Evolutionary conservation across 2,329 filamentous ascomycete genomes (phyloP).

Genomic region (Aspergillus alliaceus): DNA sequence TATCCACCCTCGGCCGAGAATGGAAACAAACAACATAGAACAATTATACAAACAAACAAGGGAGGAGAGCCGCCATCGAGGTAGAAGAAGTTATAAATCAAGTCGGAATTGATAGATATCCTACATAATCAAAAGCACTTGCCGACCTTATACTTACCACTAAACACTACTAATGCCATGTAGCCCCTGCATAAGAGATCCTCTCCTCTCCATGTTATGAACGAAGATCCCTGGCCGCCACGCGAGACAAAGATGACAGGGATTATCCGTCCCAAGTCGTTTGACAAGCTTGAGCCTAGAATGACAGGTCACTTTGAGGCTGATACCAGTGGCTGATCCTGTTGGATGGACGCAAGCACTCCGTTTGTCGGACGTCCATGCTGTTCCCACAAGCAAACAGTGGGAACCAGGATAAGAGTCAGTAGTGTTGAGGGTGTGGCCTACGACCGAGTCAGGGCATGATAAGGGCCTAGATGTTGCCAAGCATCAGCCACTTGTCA

Average conservation of each 20-base stretch:
- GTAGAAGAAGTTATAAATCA: not conserved
- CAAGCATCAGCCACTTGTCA: not conserved
- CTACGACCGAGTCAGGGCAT: conserved; percentile 8
- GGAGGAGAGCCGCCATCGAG: not conserved
- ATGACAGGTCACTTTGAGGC: not conserved
- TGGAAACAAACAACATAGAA: not conserved
- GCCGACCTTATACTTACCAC: not conserved
- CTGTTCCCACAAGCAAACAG: not conserved
- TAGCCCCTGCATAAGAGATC: not conserved
- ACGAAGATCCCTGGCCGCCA: conserved; percentile 30
- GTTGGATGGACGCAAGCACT: conserved; percentile 4
- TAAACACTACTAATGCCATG: not conserved
- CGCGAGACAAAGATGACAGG: conserved; percentile 20
- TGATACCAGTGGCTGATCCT: not conserved
- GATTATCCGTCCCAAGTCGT: conserved; percentile 8
- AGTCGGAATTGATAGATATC: not conserved
- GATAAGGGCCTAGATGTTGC: conserved; percentile 1
- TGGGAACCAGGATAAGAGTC: conserved; percentile 2
- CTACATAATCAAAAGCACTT: not conserved
- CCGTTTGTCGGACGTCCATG: conserved; percentile 1
- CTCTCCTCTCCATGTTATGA: not conserved
- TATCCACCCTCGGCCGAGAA: not conserved
- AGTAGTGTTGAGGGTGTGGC: conserved; percentile 11
- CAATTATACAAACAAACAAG: not conserved
- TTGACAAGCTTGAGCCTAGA: conserved; percentile 14